Percentiles rank a stretch among this genome's conserved stretches.
Evolutionary conservation across 2,329 filamentous ascomycete species (phyloP).

Genomic region (Colletotrichum chrysophilum): DNA sequence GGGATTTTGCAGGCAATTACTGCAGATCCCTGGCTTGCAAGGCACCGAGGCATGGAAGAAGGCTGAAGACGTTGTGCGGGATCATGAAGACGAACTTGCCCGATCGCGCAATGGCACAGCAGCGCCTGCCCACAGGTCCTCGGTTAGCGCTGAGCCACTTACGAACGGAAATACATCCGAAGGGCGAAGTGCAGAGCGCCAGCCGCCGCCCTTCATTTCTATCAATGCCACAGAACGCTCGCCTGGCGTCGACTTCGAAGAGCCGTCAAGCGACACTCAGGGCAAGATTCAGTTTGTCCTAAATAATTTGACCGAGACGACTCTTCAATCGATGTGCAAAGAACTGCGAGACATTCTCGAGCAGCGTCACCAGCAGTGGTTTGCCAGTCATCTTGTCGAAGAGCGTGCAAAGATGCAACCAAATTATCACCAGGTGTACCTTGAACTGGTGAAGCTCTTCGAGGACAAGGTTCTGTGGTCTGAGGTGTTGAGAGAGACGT

Average conservation of each 20-base stretch:
- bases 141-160: conserved; percentile 52
- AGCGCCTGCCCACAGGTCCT: conserved; percentile 37
- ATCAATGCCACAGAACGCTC: conserved; percentile 77
- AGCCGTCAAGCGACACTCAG: conserved; percentile 83
- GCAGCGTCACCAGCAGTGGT: conserved; percentile 90
- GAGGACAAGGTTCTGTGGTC: conserved; percentile 80
- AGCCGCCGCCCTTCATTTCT: conserved; percentile 75
- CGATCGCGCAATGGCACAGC: conserved; percentile 59
- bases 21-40: conserved; percentile 81
- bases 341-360: conserved; percentile 82
- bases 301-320: conserved; percentile 94
- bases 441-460: conserved; percentile 86
- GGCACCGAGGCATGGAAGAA: conserved; percentile 85
- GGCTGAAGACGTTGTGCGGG: conserved; percentile 79
- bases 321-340: conserved; percentile 81
- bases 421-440: conserved; percentile 93
- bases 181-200: conserved; percentile 60
- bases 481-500: conserved; percentile 93
- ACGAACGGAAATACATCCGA: conserved; percentile 77
- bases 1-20: conserved; percentile 86
- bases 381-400: conserved; percentile 92
- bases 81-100: conserved; percentile 66
- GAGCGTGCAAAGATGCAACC: conserved; percentile 97
- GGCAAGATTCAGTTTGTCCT: conserved; percentile 95
- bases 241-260: conserved; percentile 71